phyloP scores from a whole-genome alignment of 163 green algal species.

The Coccomyxa subellipsoidea region DNA sequence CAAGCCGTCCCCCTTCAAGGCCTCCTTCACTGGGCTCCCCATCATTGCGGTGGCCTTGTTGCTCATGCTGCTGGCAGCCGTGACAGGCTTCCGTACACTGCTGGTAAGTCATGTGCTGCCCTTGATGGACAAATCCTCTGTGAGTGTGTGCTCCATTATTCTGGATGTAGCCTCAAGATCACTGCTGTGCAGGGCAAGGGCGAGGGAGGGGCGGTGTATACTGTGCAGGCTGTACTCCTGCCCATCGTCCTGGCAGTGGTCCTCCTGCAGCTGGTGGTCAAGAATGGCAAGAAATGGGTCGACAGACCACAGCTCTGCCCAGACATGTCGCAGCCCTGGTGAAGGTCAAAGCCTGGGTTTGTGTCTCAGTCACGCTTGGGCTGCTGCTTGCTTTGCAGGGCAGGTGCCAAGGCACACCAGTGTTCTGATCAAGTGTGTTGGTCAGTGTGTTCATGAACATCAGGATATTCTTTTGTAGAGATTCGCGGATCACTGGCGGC shows the following conservation, averaged over 20 bases:
- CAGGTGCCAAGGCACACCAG: background rate
- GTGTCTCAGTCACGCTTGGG: background rate
- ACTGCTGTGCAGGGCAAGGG: background rate
- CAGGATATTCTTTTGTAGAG: too few species aligned
- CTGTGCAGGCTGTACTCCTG: background rate
- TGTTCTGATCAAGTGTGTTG: too few species aligned
- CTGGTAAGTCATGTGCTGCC: background rate
- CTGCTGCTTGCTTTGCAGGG: too few species aligned
- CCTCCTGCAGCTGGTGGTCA: constrained; percentile 13
- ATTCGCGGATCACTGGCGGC: too few species aligned
- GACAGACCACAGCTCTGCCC: constrained; percentile 65
- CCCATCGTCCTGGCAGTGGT: constrained; percentile 1
- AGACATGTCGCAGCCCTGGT: constrained; percentile 49
- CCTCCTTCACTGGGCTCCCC: constrained; percentile 49
- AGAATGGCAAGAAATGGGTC: constrained; percentile 57
- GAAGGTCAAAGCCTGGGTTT: too few species aligned
- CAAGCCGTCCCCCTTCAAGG: constrained; percentile 24
- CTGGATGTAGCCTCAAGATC: background rate
- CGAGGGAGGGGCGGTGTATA: background rate
- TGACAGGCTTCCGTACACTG: constrained; percentile 28
- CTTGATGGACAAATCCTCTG: background rate
- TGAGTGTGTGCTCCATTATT: background rate
- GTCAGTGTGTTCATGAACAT: too few species aligned
- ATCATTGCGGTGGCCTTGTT: background rate
- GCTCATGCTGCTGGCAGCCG: constrained; percentile 26